Evolutionary conservation across 1,284 basidiomycete genomes (phyloP), one percentile per base, ranked within the genome.

Genomic region (Boletus sp.): DNA sequence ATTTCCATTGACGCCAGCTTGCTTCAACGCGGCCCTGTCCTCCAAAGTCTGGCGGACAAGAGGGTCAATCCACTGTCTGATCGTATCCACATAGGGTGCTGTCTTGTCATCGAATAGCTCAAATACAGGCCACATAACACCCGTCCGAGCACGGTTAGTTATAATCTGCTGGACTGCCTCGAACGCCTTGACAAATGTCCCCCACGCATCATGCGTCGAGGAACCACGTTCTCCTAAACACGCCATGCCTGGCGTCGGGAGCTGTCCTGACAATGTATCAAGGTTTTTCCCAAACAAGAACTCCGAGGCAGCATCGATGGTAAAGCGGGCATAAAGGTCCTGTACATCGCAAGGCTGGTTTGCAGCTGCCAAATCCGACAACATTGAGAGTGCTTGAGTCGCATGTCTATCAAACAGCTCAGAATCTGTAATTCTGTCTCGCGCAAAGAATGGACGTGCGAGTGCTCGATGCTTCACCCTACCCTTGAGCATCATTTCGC

Each of bases 361-460:
- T 1, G 65, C 49, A 7, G 67, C 54, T 4, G 72, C 64, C 25
- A 71, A 58, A 13, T 66, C 57, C 5, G 73, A 72, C 20, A 86
- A 60, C 50, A 82, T 72, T 9, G 71, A 63, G 5, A 87, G 55
- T 0, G 82, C 74, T 5, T 69, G 70, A 8, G 62, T 57, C 3
- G 76, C 67, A 48, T 83, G 75, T 42, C 69, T 71, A 53, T 85
- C 82, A 56, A 87, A 87, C 29, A 78, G 71, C 22, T 83, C 75
- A 49, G 86, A 85, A 59, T 88, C 84, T 5, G 79, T 75, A 41
- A 83, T 77, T 17, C 83, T 76, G 51, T 87, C 82, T 25, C 78
- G 75, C 5, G 82, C 76, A 58, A 88, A 88, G 67, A 85, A 88
- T 1, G 86, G 85, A 4, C 84, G 77, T 5, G 84, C 80, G 40